Evolutionary conservation across 257 asterid species (phyloP).

Genomic region (Jacaranda mimosifolia): DNA sequence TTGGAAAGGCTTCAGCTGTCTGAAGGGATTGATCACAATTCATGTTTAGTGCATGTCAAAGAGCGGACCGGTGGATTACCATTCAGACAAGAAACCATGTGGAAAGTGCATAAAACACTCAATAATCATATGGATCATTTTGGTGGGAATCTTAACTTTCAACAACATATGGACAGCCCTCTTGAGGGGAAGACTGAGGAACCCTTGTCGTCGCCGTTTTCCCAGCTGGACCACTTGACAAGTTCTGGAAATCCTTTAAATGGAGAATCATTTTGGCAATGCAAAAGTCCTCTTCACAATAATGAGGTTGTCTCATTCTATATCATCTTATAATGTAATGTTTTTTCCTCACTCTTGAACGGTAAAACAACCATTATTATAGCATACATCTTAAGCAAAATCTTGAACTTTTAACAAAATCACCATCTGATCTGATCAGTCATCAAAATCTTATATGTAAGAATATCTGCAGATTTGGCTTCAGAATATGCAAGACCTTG

Average conservation of each 20-base stretch:
- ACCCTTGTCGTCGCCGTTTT: slow-evolving; percentile 49
- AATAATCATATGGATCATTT: slow-evolving; percentile 43
- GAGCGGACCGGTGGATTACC: slow-evolving; percentile 36
- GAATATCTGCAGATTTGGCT: slow-evolving; percentile 74
- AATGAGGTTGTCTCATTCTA: slow-evolving; percentile 59
- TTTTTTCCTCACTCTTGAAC: not conserved
- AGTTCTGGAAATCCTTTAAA: slow-evolving; percentile 39
- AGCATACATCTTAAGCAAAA: no score
- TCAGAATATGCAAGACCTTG: slow-evolving; percentile 88
- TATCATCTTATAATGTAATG: not conserved
- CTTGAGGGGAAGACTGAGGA: slow-evolving; percentile 46
- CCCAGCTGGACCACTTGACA: slow-evolving; percentile 56
- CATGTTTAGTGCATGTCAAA: slow-evolving; percentile 42
- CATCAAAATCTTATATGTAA: not conserved
- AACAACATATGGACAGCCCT: slow-evolving; percentile 39
- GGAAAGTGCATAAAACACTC: slow-evolving; percentile 44
- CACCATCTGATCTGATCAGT: not conserved
- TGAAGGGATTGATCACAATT: slow-evolving; percentile 38
- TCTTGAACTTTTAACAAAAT: not conserved
- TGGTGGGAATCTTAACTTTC: slow-evolving; percentile 43
- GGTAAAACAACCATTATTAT: no score
- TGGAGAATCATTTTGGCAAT: slow-evolving; percentile 69
- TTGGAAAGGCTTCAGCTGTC: slow-evolving; percentile 65
- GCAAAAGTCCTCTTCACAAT: slow-evolving; percentile 60
- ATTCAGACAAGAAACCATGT: slow-evolving; percentile 35